Evolutionary conservation across 23 red algal species (phyloP).

Genomic region (Agarophyton chilense): DNA sequence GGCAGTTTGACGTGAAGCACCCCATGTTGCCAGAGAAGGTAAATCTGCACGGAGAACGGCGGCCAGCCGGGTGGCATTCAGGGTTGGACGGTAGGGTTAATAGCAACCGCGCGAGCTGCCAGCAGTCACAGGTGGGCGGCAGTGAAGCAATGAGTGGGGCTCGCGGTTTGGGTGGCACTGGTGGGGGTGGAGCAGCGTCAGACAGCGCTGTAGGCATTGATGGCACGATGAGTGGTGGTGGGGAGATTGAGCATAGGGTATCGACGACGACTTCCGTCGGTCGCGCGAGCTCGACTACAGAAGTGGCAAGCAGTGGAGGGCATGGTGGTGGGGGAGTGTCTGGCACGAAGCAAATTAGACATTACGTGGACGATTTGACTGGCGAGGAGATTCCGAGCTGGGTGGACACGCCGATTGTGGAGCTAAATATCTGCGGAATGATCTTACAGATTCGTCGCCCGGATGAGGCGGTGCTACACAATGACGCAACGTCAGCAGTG

Average conservation of each 20-base stretch:
- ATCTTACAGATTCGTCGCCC: slow-evolving; percentile 54
- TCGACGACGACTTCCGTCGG: background rate
- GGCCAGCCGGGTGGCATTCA: background rate
- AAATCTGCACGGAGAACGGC: background rate
- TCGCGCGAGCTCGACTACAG: background rate
- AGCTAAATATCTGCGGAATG: slow-evolving; percentile 60
- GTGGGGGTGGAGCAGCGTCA: background rate
- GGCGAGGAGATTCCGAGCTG: slow-evolving; percentile 29
- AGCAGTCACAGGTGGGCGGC: background rate
- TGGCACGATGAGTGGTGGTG: background rate
- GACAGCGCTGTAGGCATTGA: background rate
- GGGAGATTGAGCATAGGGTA: background rate
- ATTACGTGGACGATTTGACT: slow-evolving; percentile 42
- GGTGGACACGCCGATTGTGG: slow-evolving; percentile 52
- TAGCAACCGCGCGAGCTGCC: background rate
- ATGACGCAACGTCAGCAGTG: slow-evolving; percentile 31
- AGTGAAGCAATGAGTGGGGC: background rate
- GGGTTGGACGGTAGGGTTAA: background rate
- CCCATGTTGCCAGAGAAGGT: slow-evolving; percentile 3
- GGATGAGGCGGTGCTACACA: slow-evolving; percentile 38
- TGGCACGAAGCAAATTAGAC: background rate
- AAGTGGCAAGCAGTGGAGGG: background rate
- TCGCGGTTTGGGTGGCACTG: background rate
- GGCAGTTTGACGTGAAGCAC: slow-evolving; percentile 52
- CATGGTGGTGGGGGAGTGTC: background rate